Base-by-base conservation (phyloP, 768 basidiomycete species). In the Kwoniella sp. region DNA sequence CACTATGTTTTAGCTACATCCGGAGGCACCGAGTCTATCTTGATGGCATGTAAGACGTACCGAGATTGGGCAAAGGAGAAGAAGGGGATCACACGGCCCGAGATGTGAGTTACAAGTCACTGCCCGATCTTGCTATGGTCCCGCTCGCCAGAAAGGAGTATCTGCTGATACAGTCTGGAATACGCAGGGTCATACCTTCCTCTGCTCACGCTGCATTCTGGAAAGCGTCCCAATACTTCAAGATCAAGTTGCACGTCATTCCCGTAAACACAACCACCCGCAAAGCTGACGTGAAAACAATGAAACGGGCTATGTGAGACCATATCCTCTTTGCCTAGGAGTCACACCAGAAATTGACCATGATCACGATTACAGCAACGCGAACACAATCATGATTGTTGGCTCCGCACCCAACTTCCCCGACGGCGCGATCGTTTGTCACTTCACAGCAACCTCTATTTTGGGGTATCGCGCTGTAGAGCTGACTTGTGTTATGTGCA, bases 151-250 rank as follows among this genome's bases (percentile, higher is more conserved):
- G n/a, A n/a, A n/a, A n/a, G 34, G 34, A 48, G 8, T 23, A 48
- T 48, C 47, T 41, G 20, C 11, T 41, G 38, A 9, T 41, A 9
- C 9, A 9, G 20, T 41, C 38, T n/a, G n/a, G n/a, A 20, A 41
- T 20, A 15, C 20, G 28, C 61, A 95, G 93, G 83, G 84, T 97
- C 66, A 82, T 97, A 8, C 90, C 93, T 0, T 83, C 85, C 0
- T 89, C 91, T 0, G 93, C 90, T 0, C 95, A 97, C 74, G 92
- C 92, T 1, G 95, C 95, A 0, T 99, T 99, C 78, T 89, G 93
- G 83, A 99, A 99, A 79, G 93, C 89, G 2, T 89, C 87, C 1
- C 86, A 87, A 9, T 97, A 95, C 79, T 86, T 97, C 76, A 86
- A 87, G 15, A 87, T 99, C 83, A 97, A 96, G 83, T 84, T 94